Evolutionary conservation across 768 basidiomycete genomes (phyloP), one percentile per base, ranked within the genome.

Genomic region (Russula foetens): DNA sequence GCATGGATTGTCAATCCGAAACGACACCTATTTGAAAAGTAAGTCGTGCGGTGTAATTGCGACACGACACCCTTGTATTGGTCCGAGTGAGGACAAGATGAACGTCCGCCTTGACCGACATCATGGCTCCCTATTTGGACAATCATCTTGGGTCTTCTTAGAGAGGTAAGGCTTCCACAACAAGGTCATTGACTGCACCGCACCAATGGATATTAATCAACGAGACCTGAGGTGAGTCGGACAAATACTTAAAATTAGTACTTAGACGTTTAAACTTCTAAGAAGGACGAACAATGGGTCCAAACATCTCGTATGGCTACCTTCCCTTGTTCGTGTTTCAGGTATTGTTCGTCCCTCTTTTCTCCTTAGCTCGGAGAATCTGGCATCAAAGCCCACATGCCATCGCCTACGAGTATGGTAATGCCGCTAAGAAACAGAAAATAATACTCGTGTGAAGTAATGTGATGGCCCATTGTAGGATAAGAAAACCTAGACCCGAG

Each of bases 381-480:
- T 0, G 85, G 84, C 17, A 86, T 73, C 79, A 78, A 83, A 9
- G 86, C 71, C 9, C 86, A 68, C 4, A 86, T 81, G 46, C 73
- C 71, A 26, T 81, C 63, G 7, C 83, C 84, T 38, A 87, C 77
- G 3, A 84, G 19, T 39, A 84, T 82, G 0, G 85, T 84, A 8
- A 87, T 71, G 0, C 74, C 83, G 11, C 85, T 84, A 28, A 85
- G 76, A 2, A 85, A 72, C 41, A 85, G 39, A 62, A 86, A 6
- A 86, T 74, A 58, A 85, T 84, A n/a, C 68, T 82, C 82, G 73
- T 81, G 86, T 1, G 84, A 75, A 0, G 81, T 77, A 53, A 86
- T 65, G 2, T 51, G 62, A 11, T 73, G 72, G 3, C 81, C n/a
- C 81, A 29, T 72, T 65, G 65, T 84, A 83, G 7, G 39, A 41